phyloP scores from a whole-genome alignment of 2,329 filamentous ascomycete genomes.

The Botryotinia globosa region DNA sequence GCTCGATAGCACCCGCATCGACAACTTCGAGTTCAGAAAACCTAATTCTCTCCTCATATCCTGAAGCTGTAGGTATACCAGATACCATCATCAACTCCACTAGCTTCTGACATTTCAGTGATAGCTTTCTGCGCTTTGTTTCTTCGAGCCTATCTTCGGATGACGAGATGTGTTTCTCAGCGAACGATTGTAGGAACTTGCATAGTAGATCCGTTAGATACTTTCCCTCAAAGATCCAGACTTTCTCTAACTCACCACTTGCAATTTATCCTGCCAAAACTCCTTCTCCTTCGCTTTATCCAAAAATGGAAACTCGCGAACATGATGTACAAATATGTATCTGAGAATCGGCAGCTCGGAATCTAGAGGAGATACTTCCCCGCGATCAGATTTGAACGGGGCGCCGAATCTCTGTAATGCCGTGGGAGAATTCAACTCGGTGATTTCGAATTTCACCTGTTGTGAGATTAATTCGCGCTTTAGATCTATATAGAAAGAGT shows the following conservation, averaged over 20 bases:
- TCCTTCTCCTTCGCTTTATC: constrained; percentile 97
- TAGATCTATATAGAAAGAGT: constrained; percentile 59
- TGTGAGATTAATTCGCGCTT: constrained; percentile 91
- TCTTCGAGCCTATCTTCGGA: constrained; percentile 95
- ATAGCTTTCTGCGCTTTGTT: constrained; percentile 90
- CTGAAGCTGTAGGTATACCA: constrained; percentile 89
- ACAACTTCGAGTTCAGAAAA: constrained; percentile 98
- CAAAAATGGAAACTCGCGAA: constrained; percentile 95
- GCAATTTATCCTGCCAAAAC: constrained; percentile 98
- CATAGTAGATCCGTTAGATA: constrained; percentile 18
- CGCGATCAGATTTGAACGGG: constrained; percentile 87
- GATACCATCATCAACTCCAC: constrained; percentile 99
- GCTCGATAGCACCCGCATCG: constrained; percentile 87
- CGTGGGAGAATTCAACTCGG: constrained; percentile 89
- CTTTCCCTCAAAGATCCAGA: background rate
- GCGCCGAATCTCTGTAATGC: constrained; percentile 93
- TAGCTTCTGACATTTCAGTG: constrained; percentile 88
- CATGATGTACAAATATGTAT: constrained; percentile 97
- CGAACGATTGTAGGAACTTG: constrained; percentile 94
- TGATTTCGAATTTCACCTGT: constrained; percentile 87
- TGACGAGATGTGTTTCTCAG: constrained; percentile 93
- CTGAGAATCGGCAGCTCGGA: constrained; percentile 90
- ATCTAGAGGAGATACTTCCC: constrained; percentile 88
- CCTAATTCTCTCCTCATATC: constrained; percentile 94
- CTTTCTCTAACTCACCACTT: constrained; percentile 64